Evolutionary conservation across 768 basidiomycete species (phyloP).

Genomic region (Pleurotus sapidus): DNA sequence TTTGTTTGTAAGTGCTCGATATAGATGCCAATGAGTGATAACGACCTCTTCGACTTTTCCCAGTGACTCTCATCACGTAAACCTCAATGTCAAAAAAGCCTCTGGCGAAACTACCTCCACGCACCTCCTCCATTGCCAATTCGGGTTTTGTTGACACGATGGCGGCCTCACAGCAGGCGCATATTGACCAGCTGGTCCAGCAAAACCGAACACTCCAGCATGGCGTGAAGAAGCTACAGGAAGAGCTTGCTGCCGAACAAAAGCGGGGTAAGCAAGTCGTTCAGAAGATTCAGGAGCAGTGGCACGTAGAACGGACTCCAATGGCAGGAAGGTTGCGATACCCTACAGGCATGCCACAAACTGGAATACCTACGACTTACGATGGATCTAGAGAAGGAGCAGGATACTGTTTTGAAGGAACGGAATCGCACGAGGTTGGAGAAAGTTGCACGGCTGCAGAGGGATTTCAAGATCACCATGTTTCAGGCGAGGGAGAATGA

Average conservation of each 20-base stretch:
- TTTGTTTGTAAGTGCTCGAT: too few relatives aligned
- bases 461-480: constrained; percentile 66
- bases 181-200: constrained; percentile 74
- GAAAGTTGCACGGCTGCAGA: constrained; percentile 54
- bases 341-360: constrained; percentile 59
- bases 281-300: constrained; percentile 42
- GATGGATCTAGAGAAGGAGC: constrained; percentile 53
- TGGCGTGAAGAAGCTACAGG: constrained; percentile 50
- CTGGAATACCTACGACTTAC: constrained; percentile 60
- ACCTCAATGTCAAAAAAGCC: too few relatives aligned
- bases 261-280: constrained; percentile 39
- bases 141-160: constrained; percentile 30
- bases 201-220: constrained; percentile 65
- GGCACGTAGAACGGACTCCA: constrained; percentile 50
- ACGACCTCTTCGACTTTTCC: too few relatives aligned
- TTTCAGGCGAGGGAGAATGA: constrained; percentile 65
- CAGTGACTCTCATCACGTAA: too few relatives aligned
- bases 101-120: too few relatives aligned
- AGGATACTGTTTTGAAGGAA: constrained; percentile 48
- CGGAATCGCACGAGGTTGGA: constrained; percentile 54
- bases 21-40: too few relatives aligned
- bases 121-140: too few relatives aligned
- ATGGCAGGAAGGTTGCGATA: constrained; percentile 64
- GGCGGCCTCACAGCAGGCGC: constrained; percentile 58
- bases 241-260: constrained; percentile 43